These are phyloP conservation scores for Tetrapisispora phaffii DNA, from an alignment of 805 yeast genomes.

Conservation along the genomic window DNA sequence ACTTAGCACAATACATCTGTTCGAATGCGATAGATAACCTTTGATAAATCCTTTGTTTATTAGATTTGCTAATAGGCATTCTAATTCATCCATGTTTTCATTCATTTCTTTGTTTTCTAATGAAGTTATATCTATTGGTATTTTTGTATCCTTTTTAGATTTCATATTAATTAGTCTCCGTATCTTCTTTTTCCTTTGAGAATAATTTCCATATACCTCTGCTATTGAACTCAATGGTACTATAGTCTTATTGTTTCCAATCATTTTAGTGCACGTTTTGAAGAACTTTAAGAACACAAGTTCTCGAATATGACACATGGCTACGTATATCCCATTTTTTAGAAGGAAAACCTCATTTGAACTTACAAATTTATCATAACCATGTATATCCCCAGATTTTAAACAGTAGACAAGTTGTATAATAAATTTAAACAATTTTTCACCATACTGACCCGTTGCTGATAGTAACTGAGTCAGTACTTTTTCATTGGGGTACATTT, in stretches of 20 bases:
- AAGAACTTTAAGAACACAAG: slow-evolving; percentile 44
- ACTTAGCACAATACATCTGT: slow-evolving; percentile 64
- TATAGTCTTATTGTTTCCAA: slow-evolving; percentile 7
- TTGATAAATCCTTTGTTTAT: slow-evolving; percentile 53
- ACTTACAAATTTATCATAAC: slow-evolving; percentile 38
- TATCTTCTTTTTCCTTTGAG: background rate
- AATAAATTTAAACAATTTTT: slow-evolving; percentile 36
- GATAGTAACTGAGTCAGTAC: slow-evolving; percentile 28
- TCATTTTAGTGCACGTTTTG: slow-evolving; percentile 22
- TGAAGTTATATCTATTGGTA: background rate
- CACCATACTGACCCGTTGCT: slow-evolving; percentile 11
- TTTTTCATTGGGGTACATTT: slow-evolving; percentile 36
- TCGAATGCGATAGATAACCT: slow-evolving; percentile 75
- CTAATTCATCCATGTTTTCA: slow-evolving; percentile 42
- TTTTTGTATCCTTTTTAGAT: slow-evolving; percentile 1
- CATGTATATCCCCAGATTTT: slow-evolving; percentile 44
- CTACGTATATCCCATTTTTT: slow-evolving; percentile 49
- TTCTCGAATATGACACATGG: slow-evolving; percentile 43
- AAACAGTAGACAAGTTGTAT: slow-evolving; percentile 41
- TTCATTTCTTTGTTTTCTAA: slow-evolving; percentile 8
- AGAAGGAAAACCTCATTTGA: slow-evolving; percentile 43
- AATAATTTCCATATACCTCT: background rate
- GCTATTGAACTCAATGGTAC: slow-evolving; percentile 9
- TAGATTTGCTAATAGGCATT: slow-evolving; percentile 58
- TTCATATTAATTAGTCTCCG: background rate